phyloP scores from a whole-genome alignment of 2,329 filamentous ascomycete genomes.

The Xylariales sp. region DNA sequence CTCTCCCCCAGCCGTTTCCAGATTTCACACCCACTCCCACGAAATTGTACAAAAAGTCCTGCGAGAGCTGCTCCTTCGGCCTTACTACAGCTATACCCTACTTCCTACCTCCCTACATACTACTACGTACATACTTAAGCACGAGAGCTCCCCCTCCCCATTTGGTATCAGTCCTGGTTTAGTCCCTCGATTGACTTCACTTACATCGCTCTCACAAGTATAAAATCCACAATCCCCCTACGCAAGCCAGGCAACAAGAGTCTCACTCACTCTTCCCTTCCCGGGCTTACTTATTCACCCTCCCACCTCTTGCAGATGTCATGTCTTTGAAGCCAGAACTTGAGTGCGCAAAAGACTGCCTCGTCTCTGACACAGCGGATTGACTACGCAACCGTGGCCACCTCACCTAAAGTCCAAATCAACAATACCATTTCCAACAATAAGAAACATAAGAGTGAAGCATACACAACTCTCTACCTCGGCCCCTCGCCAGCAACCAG shows the following conservation, averaged over 20 bases:
- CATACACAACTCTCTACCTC: constrained; percentile 2
- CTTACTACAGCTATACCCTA: not conserved
- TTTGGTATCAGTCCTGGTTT: not conserved
- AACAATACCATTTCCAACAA: constrained; percentile 9
- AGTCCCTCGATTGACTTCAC: constrained; percentile 2
- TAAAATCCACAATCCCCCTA: not conserved
- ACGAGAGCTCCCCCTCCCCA: constrained; percentile 1
- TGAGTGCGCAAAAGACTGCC: constrained; percentile 3
- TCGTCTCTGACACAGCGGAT: constrained; percentile 8
- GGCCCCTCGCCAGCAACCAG: not conserved
- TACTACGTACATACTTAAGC: too few relatives aligned
- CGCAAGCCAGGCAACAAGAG: constrained; percentile 5
- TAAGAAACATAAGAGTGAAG: constrained; percentile 4
- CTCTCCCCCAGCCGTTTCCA: not conserved
- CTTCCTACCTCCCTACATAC: too few relatives aligned
- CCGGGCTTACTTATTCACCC: constrained; percentile 5
- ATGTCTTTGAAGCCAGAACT: constrained; percentile 8
- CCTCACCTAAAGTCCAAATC: constrained; percentile 6
- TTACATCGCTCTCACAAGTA: not conserved
- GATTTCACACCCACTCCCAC: not conserved
- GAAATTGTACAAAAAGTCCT: constrained; percentile 8
- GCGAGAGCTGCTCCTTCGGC: constrained; percentile 4
- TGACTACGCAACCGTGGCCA: constrained; percentile 9
- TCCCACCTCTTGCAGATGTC: constrained; percentile 8
- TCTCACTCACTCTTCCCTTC: not conserved